A percentile compares a stretch with the other conserved stretches of the same genome.
phyloP scores from a whole-genome alignment of 192 early-diverging fungal genomes.

The Backusella circina region DNA sequence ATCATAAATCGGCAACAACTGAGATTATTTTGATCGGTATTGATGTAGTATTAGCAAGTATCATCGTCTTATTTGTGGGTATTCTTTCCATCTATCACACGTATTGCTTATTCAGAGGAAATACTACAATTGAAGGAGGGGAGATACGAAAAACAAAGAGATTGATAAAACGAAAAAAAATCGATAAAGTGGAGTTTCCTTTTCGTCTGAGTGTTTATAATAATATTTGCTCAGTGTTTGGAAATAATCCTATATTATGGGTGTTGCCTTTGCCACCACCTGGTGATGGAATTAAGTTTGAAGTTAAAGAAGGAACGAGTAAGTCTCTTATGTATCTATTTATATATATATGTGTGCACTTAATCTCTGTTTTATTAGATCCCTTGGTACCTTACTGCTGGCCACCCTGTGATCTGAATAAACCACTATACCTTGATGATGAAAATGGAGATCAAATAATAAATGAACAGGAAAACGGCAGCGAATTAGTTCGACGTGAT shows the following conservation, averaged over 20 bases:
- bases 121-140: conserved; percentile 74
- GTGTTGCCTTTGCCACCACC: conserved; percentile 54
- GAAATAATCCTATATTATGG: conserved; percentile 62
- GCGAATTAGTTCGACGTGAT: conserved; percentile 28
- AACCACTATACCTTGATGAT: background rate
- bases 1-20: background rate
- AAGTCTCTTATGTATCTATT: background rate
- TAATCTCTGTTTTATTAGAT: conserved; percentile 3
- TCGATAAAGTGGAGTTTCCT: conserved; percentile 60
- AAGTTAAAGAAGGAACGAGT: conserved; percentile 43
- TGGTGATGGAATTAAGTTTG: conserved; percentile 67
- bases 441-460: background rate
- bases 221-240: conserved; percentile 76
- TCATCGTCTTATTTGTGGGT: conserved; percentile 67
- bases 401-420: conserved; percentile 32
- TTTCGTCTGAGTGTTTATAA: conserved; percentile 72
- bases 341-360: background rate
- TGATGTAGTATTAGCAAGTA: conserved; percentile 62
- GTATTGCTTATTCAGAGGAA: conserved; percentile 58
- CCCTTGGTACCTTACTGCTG: conserved; percentile 16
- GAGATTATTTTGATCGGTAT: conserved; percentile 22
- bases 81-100: conserved; percentile 64
- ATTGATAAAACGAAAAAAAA: conserved; percentile 50
- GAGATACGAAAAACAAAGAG: conserved; percentile 63
- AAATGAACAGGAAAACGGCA: background rate